A percentile compares a stretch with the other conserved stretches of the same genome.
Evolutionary conservation across 2,329 filamentous ascomycete species (phyloP).

Genomic region (Xylariaceae sp.): DNA sequence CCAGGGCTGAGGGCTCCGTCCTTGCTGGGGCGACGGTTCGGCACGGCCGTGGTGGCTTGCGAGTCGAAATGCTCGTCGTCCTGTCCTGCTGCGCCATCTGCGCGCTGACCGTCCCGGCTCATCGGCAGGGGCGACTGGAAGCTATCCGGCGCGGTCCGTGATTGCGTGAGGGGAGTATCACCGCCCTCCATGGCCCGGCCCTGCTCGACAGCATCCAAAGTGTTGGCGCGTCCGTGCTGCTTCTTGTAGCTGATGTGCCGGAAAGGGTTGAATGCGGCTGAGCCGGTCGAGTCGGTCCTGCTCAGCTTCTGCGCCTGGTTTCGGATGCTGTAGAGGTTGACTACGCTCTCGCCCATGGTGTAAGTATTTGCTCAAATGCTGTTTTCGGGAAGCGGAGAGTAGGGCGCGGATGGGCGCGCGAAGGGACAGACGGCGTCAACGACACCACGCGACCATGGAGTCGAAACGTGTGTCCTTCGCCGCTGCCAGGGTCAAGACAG

Average conservation of each 20-base stretch:
- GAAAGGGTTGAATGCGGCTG: constrained; percentile 12
- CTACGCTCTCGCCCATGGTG: constrained; percentile 8
- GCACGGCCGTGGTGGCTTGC: constrained; percentile 12
- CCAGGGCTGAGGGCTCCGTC: constrained; percentile 2
- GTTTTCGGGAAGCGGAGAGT: not conserved
- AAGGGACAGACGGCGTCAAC: too few relatives aligned
- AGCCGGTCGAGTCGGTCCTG: constrained; percentile 5
- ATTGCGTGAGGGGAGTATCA: constrained; percentile 4
- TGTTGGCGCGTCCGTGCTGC: constrained; percentile 7
- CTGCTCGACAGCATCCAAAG: constrained; percentile 10
- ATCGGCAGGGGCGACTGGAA: constrained; percentile 9
- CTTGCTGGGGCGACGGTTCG: constrained; percentile 4
- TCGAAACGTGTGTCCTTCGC: too few relatives aligned
- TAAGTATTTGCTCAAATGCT: constrained; percentile 9
- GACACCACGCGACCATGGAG: too few relatives aligned
- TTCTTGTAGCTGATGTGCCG: constrained; percentile 7
- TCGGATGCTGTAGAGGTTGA: constrained; percentile 10
- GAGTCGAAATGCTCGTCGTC: constrained; percentile 10
- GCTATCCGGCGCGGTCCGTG: constrained; percentile 10
- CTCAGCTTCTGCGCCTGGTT: constrained; percentile 7
- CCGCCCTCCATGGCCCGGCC: constrained; percentile 3
- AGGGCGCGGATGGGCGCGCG: too few relatives aligned
- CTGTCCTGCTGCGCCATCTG: constrained; percentile 2
- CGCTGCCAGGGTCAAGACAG: too few relatives aligned
- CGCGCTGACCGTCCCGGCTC: constrained; percentile 10